Conservation (phyloP, 768 basidiomycete genomes). For the Coprinopsis cinerea region DNA sequence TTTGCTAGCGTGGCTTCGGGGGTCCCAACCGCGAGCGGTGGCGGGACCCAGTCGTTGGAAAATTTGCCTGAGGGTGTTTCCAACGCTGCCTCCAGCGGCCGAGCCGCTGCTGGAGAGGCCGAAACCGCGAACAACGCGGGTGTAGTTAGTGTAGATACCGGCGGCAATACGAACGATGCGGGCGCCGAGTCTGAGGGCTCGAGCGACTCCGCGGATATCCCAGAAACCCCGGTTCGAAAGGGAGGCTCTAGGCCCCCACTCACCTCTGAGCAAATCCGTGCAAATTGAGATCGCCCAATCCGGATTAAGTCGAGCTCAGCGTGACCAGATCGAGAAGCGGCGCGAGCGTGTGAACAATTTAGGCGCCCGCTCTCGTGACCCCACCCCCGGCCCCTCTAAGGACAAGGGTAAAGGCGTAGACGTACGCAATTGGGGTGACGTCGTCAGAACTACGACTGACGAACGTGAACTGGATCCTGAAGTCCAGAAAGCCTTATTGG, state of each 20-base stretch:
- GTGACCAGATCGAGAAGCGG: background rate
- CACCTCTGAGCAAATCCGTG: background rate
- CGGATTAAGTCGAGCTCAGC: background rate
- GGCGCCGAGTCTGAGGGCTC: background rate
- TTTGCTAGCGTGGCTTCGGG: no score
- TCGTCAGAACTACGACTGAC: background rate
- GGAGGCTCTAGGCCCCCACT: background rate
- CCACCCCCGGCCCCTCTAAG: constrained; percentile 9
- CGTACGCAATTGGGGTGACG: constrained; percentile 12
- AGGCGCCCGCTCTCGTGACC: background rate
- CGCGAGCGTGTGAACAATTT: background rate
- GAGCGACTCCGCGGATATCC: background rate
- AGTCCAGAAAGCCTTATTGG: background rate
- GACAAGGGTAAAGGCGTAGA: constrained; percentile 12
- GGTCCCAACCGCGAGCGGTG: no score
- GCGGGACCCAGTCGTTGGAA: no score
- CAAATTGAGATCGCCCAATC: background rate
- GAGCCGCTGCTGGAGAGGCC: background rate
- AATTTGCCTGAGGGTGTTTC: no score
- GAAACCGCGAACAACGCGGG: background rate
- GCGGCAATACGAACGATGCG: background rate
- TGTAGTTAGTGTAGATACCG: background rate
- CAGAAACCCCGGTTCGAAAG: background rate
- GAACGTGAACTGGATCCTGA: background rate
- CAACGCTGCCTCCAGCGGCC: background rate